Evolutionary conservation across 2,329 filamentous ascomycete species (phyloP).

Genomic region (Neonectria ditissima): DNA sequence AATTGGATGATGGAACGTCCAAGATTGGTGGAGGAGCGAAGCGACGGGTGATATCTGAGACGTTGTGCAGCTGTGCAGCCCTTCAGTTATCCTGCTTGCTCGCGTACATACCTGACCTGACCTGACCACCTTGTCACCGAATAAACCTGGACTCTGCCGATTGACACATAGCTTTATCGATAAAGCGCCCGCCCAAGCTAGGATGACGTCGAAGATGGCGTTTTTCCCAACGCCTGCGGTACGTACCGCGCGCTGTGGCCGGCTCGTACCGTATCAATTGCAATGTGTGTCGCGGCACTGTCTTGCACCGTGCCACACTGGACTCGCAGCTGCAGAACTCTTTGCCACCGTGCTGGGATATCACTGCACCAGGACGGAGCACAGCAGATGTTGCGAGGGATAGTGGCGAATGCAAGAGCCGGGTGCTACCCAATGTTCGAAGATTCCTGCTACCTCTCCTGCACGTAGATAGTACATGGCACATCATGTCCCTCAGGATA

Average conservation of each 20-base stretch:
- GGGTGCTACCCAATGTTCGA: background rate
- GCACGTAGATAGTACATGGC: background rate
- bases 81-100: conserved; percentile 35
- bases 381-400: background rate
- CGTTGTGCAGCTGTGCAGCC: conserved; percentile 29
- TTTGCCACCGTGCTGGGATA: conserved; percentile 1
- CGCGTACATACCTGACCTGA: conserved; percentile 30
- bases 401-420: conserved; percentile 1
- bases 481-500: background rate
- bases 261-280: background rate
- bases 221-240: conserved; percentile 41
- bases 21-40: conserved; percentile 30
- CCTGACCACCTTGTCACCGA: conserved; percentile 17
- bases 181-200: conserved; percentile 35
- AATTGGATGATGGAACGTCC: conserved; percentile 25
- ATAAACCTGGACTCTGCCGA: conserved; percentile 1
- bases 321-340: conserved; percentile 2
- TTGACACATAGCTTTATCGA: conserved; percentile 44
- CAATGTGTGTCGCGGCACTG: conserved; percentile 1
- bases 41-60: conserved; percentile 39
- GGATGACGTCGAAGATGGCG: conserved; percentile 43
- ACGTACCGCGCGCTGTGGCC: conserved; percentile 30
- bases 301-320: background rate
- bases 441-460: background rate
- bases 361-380: background rate